These are phyloP conservation scores for Aspergillus panamensis DNA, from an alignment of 495 filamentous ascomycete genomes.

Conservation along the genomic window DNA sequence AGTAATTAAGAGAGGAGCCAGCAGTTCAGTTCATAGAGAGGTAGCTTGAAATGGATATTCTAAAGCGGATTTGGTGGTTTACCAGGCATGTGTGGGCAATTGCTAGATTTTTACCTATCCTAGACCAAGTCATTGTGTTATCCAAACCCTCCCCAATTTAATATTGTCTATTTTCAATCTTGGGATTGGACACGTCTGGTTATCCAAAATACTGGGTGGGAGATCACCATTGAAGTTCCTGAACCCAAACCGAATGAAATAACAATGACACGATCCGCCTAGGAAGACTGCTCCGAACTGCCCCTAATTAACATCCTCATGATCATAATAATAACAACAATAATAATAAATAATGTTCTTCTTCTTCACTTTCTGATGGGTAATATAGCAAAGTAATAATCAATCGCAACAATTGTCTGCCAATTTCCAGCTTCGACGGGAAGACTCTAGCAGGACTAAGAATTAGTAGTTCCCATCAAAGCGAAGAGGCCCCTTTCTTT, in stretches of 20 bases:
- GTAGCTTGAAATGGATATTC: not conserved
- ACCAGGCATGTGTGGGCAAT: not conserved
- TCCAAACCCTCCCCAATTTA: not conserved
- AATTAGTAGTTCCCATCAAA: constrained; percentile 14
- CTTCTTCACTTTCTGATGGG: not conserved
- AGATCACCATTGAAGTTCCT: no score
- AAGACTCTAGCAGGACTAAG: constrained; percentile 8
- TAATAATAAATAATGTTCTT: not conserved
- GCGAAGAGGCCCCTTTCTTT: constrained; percentile 29
- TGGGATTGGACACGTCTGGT: constrained; percentile 6
- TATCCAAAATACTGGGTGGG: not conserved
- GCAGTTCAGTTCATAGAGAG: not conserved
- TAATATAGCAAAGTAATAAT: not conserved
- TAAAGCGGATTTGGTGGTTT: not conserved
- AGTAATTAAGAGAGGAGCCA: not conserved
- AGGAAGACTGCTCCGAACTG: no score
- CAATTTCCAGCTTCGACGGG: not conserved
- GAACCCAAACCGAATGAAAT: not conserved
- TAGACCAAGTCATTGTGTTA: not conserved
- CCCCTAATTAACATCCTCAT: no score
- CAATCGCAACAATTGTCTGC: not conserved
- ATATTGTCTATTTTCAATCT: not conserved
- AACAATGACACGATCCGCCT: not conserved
- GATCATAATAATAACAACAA: not conserved
- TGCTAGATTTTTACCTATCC: not conserved